Percentiles rank a stretch among this genome's conserved stretches.
Conservation (phyloP, 768 basidiomycete genomes). For the Russula compacta region DNA sequence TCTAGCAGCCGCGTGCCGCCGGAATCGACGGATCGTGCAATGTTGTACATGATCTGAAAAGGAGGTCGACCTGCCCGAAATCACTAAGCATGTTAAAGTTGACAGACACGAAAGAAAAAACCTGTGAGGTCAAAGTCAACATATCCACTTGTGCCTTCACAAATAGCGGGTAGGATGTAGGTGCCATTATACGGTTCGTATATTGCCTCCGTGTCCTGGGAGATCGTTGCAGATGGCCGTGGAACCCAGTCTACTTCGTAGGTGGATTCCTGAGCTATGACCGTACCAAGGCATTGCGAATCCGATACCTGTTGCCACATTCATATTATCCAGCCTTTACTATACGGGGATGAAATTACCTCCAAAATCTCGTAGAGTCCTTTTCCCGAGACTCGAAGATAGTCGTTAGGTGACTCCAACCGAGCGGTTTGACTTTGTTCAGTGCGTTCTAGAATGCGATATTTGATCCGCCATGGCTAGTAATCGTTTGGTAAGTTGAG, state of each 20-base stretch:
- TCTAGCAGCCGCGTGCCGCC: slow-evolving; percentile 65
- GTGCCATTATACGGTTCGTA: slow-evolving; percentile 64
- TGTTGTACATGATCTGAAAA: slow-evolving; percentile 87
- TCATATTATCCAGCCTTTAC: neutral
- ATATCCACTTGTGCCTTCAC: slow-evolving; percentile 72
- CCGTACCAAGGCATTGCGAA: slow-evolving; percentile 73
- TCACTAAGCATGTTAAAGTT: neutral
- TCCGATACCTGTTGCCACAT: slow-evolving; percentile 54
- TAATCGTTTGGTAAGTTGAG: slow-evolving; percentile 1
- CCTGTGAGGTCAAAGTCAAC: slow-evolving; percentile 80
- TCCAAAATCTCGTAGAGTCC: slow-evolving; percentile 69
- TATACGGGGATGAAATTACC: slow-evolving; percentile 25
- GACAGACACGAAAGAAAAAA: slow-evolving; percentile 21
- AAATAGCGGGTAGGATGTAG: slow-evolving; percentile 66
- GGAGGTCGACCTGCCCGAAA: slow-evolving; percentile 64
- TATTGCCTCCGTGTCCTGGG: slow-evolving; percentile 43
- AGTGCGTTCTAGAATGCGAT: slow-evolving; percentile 44
- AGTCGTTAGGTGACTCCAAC: slow-evolving; percentile 57
- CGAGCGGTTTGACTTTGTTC: slow-evolving; percentile 33
- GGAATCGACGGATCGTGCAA: slow-evolving; percentile 57
- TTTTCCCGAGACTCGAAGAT: slow-evolving; percentile 61
- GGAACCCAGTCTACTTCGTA: slow-evolving; percentile 76
- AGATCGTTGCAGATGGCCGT: slow-evolving; percentile 63
- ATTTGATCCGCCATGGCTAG: slow-evolving; percentile 85
- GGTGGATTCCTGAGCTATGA: slow-evolving; percentile 48